Base-by-base conservation (phyloP, 2,329 filamentous ascomycete species). In the Aspergillus sp. region DNA sequence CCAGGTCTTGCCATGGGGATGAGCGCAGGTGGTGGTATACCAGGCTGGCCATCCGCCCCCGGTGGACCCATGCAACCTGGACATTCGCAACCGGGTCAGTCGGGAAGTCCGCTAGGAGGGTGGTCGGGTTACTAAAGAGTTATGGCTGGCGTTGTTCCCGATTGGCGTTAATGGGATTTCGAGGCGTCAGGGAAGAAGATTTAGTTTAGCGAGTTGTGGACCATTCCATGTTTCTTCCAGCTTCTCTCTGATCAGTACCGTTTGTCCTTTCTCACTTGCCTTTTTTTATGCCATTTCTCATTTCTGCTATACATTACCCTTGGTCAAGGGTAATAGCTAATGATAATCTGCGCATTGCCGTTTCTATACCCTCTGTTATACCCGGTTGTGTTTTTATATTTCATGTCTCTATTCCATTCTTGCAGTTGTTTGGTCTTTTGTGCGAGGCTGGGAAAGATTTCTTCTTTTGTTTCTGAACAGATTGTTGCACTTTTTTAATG, bases 291-390 rank as follows among this genome's bases (percentile, higher is more conserved):
- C 27, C 33, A 13, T 12, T 37, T 29, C 47, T 43, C 42, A 41
- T 43, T 45, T 28, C 37, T 45, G 37, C 38, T 49, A 43, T 48
- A 40, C 46, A 50, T 46, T 54, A 39, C 45, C 45, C 48, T 51
- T 44, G 34, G 13, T 26, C 35, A 40, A 43, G 50, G 49, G 45
- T 49, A 38, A 45, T 47, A 47, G 49, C 47, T 61, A 63, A 58
- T 61, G 53, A 56, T 62, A 57, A 61, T 60, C 19, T 52, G 56
- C 50, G 53, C 54, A 54, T 52, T 46, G 58, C 45, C 39, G 51
- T 57, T 58, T 52, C 52, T 62, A 65, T 65, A 65, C 61, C 61
- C 61, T 54, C 49, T 63, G 53, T 59, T 64, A 60, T 61, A 57
- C 59, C 56, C 57, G 49, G 51, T 60, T 45, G 42, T 39, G 37